These are phyloP conservation scores for Dentiscutata heterogama DNA, from an alignment of 371 early-diverging fungal species.

Conservation along the genomic window DNA sequence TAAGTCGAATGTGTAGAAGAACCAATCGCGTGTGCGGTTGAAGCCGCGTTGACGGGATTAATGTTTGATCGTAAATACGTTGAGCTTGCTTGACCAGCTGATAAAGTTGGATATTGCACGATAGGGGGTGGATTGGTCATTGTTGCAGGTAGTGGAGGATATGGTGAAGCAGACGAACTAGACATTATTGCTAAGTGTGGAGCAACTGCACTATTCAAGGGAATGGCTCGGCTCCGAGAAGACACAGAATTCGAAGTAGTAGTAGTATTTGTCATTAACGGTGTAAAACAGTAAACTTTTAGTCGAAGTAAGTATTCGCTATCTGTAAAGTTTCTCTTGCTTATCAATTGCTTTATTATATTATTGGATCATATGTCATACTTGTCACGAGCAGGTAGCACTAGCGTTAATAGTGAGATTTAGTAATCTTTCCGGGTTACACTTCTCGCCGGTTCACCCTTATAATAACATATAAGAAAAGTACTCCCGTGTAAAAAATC, in stretches of 20 bases:
- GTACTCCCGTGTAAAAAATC: no score
- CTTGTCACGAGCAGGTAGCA: no score
- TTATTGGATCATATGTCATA: no score
- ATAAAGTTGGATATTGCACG: no score
- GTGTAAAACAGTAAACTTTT: not conserved
- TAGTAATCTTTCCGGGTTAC: no score
- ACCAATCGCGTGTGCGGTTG: slow-evolving; percentile 4
- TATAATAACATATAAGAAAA: no score
- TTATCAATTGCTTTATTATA: no score
- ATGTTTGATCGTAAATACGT: not conserved
- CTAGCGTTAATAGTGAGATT: no score
- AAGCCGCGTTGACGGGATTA: not conserved
- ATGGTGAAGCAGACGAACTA: slow-evolving; percentile 8
- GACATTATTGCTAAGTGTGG: slow-evolving; percentile 31
- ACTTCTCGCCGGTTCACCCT: no score
- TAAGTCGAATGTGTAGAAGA: slow-evolving; percentile 18
- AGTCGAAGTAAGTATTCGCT: no score
- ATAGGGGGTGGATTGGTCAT: slow-evolving; percentile 1
- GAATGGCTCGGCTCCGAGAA: slow-evolving; percentile 12
- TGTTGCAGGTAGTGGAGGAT: not conserved
- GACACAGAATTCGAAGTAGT: slow-evolving; percentile 38
- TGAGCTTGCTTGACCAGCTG: not conserved
- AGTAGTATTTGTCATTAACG: slow-evolving; percentile 43
- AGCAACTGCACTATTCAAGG: slow-evolving; percentile 9
- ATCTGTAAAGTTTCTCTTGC: no score